phyloP scores from a whole-genome alignment of 1,139 yeast species.

The Pichia sp. region DNA sequence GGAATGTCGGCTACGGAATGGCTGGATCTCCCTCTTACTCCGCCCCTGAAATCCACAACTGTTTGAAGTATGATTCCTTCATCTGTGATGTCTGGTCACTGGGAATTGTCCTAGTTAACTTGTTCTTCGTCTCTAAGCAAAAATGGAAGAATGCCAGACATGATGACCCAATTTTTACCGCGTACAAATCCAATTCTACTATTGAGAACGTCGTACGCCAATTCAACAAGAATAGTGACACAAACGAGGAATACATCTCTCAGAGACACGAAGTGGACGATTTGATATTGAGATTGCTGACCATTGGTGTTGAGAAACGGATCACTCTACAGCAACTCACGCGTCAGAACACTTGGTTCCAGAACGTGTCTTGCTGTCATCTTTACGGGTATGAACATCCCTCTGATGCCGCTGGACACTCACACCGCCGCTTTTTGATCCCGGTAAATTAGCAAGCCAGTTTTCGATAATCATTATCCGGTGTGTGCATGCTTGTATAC shows the following conservation, averaged over 20 bases:
- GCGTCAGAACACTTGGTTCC: not conserved
- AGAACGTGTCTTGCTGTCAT: conserved; percentile 1
- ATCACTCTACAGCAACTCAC: not conserved
- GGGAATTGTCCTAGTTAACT: conserved; percentile 36
- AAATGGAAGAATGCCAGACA: conserved; percentile 27
- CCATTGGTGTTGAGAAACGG: conserved; percentile 1
- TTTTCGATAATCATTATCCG: too few relatives aligned
- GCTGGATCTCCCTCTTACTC: conserved; percentile 42
- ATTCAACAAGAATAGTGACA: not conserved
- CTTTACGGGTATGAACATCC: too few relatives aligned
- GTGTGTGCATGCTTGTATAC: too few relatives aligned
- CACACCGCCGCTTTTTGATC: too few relatives aligned
- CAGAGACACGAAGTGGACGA: conserved; percentile 1
- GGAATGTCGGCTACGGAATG: conserved; percentile 31
- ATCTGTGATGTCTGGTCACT: conserved; percentile 45
- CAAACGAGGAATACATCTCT: not conserved
- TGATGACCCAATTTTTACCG: conserved; percentile 2
- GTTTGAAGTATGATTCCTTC: conserved; percentile 35
- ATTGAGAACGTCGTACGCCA: conserved; percentile 3
- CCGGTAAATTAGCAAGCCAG: too few relatives aligned
- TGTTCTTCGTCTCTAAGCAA: conserved; percentile 22
- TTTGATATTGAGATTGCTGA: conserved; percentile 4
- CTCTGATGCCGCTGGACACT: too few relatives aligned
- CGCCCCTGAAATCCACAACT: conserved; percentile 41
- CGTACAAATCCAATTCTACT: not conserved